Percentiles rank a stretch among this genome's conserved stretches.
These are phyloP conservation scores for Pyrus pyrifolia DNA, from an alignment of 306 rosid genomes.

Conservation along the genomic window DNA sequence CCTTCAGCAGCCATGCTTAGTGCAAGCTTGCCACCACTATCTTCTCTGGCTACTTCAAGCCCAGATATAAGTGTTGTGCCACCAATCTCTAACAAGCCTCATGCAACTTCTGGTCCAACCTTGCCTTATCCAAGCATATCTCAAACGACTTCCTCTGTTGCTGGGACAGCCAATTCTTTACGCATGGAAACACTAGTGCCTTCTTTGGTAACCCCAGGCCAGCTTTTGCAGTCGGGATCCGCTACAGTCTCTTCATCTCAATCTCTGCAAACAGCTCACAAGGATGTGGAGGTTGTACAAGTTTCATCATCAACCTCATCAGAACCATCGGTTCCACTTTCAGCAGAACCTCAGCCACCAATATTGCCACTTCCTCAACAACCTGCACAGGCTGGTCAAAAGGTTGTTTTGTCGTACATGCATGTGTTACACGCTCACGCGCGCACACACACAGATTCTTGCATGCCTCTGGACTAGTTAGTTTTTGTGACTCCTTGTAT, in stretches of 20 bases:
- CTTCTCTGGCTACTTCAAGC: conserved; percentile 42
- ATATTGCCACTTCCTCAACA: conserved; percentile 70
- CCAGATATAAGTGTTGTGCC: conserved; percentile 43
- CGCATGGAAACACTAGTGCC: conserved; percentile 44
- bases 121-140: conserved; percentile 51
- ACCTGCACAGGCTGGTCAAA: conserved; percentile 37
- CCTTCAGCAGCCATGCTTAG: conserved; percentile 32
- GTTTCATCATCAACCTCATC: conserved; percentile 43
- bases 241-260: conserved; percentile 42
- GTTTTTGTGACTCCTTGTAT: background rate
- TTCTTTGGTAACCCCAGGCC: conserved; percentile 78
- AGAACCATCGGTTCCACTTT: conserved; percentile 35
- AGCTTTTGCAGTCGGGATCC: conserved; percentile 66
- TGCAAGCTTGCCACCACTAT: conserved; percentile 40
- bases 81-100: conserved; percentile 44
- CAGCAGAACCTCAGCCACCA: conserved; percentile 65
- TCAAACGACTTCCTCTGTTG: conserved; percentile 40
- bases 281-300: conserved; percentile 79
- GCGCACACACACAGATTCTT: background rate
- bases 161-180: conserved; percentile 46
- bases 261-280: conserved; percentile 47
- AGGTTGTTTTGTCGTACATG: conserved; percentile 29
- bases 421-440: background rate
- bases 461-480: background rate
- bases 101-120: conserved; percentile 38